phyloP scores from a whole-genome alignment of 2,329 filamentous ascomycete species.

The Alternaria viburni region DNA sequence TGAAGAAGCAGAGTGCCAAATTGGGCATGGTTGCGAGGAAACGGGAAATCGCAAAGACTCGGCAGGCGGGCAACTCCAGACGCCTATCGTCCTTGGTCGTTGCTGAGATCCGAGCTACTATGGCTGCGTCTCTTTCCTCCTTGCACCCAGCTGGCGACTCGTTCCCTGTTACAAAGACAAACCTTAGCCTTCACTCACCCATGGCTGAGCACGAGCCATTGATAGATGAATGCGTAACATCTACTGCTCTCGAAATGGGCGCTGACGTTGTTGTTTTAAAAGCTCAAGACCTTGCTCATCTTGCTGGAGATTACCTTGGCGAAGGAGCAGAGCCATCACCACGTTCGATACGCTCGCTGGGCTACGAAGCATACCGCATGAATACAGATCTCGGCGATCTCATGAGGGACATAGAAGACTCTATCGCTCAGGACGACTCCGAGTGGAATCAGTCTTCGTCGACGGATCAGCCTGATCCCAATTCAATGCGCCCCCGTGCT shows the following conservation, averaged over 20 bases:
- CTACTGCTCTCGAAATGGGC: constrained; percentile 65
- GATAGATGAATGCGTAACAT: constrained; percentile 67
- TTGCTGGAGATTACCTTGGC: constrained; percentile 73
- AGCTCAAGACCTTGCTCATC: constrained; percentile 71
- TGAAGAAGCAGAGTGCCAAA: constrained; percentile 21
- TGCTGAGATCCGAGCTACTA: constrained; percentile 57
- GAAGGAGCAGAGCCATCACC: constrained; percentile 62
- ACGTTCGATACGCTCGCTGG: constrained; percentile 54
- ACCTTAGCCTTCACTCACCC: constrained; percentile 66
- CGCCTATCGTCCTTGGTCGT: constrained; percentile 35
- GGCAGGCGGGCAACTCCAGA: constrained; percentile 14
- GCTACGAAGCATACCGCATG: constrained; percentile 61
- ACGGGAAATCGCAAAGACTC: constrained; percentile 20
- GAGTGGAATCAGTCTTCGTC: constrained; percentile 15
- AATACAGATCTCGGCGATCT: constrained; percentile 36
- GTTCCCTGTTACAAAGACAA: constrained; percentile 60
- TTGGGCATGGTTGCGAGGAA: constrained; percentile 14
- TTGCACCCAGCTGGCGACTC: constrained; percentile 47
- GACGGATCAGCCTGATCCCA: constrained; percentile 18
- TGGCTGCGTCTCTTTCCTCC: constrained; percentile 57
- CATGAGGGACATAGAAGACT: constrained; percentile 36
- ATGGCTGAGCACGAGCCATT: constrained; percentile 61
- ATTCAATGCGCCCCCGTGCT: constrained; percentile 15
- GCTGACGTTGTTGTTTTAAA: constrained; percentile 73
- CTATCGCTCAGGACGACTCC: constrained; percentile 50